Evolutionary conservation across 768 basidiomycete species (phyloP).

Genomic region (Serendipita vermifera): DNA sequence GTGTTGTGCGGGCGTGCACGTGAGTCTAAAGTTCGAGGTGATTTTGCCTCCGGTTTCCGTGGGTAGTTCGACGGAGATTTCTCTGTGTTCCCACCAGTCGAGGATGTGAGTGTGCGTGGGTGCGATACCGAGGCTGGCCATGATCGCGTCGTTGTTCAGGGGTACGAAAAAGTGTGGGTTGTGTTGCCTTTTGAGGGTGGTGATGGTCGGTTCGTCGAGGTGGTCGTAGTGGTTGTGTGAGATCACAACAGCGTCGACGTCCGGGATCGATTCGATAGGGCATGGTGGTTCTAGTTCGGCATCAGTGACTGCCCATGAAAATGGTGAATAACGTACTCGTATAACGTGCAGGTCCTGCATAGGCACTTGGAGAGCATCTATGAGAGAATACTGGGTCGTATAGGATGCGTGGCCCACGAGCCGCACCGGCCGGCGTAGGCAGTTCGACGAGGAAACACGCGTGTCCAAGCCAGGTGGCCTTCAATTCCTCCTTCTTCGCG

Average conservation of each 20-base stretch:
- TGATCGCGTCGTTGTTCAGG: slow-evolving; percentile 36
- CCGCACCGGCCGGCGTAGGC: slow-evolving; percentile 23
- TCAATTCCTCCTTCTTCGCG: slow-evolving; percentile 21
- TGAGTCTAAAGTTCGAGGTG: slow-evolving; percentile 37
- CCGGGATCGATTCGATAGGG: slow-evolving; percentile 41
- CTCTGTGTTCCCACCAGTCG: slow-evolving; percentile 51
- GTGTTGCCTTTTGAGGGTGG: slow-evolving; percentile 22
- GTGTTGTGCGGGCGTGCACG: slow-evolving; percentile 54
- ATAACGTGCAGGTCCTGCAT: slow-evolving; percentile 34
- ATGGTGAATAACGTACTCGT: slow-evolving; percentile 25
- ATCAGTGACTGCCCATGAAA: not conserved
- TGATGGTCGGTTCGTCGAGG: slow-evolving; percentile 34
- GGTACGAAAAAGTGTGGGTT: slow-evolving; percentile 45
- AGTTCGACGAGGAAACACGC: slow-evolving; percentile 42
- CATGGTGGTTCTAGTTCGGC: slow-evolving; percentile 33
- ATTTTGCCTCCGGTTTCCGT: slow-evolving; percentile 11
- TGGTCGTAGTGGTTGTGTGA: slow-evolving; percentile 47
- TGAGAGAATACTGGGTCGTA: slow-evolving; percentile 40
- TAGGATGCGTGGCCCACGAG: slow-evolving; percentile 35
- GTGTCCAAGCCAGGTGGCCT: slow-evolving; percentile 43
- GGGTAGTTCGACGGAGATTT: slow-evolving; percentile 25
- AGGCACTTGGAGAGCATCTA: slow-evolving; percentile 36
- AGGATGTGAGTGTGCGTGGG: slow-evolving; percentile 34
- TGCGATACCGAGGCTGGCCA: slow-evolving; percentile 30
- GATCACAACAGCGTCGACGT: slow-evolving; percentile 49